Evolutionary conservation across 2,329 filamentous ascomycete genomes (phyloP), one percentile per base, ranked within the genome.

Genomic region (Hymenotorrendiella dingleyae): DNA sequence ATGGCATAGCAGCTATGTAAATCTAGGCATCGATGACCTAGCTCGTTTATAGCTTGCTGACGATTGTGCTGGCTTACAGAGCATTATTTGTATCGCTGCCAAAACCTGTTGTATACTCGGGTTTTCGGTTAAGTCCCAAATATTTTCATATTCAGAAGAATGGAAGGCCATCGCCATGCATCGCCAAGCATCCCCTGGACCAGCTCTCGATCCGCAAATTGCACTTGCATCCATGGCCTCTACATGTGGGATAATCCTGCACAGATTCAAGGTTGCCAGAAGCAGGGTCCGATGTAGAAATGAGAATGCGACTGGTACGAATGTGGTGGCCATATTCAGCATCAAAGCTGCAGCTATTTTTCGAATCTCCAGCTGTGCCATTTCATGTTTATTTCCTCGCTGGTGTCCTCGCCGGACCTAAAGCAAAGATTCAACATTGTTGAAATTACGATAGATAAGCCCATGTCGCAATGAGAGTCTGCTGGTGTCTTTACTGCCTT

Each of bases 361-460:
- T 55, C 9, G 45, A 46, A 42, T 54, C 60, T 56, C 60, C 62
- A 6, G 45, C 44, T 16, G 47, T 40, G 24, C 45, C 42, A 27
- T 40, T 40, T 22, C 47, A 40, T 39, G 57, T 49, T 34, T n/a
- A n/a, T n/a, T n/a, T n/a, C n/a, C n/a, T n/a, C n/a, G n/a, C n/a
- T n/a, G n/a, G n/a, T n/a, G n/a, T n/a, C n/a, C n/a, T n/a, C n/a
- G n/a, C n/a, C n/a, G n/a, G n/a, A n/a, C n/a, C n/a, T n/a, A n/a
- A n/a, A n/a, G n/a, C n/a, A n/a, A n/a, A n/a, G n/a, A n/a, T n/a
- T n/a, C n/a, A n/a, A n/a, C n/a, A n/a, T n/a, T n/a, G n/a, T n/a
- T n/a, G n/a, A n/a, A n/a, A n/a, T n/a, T n/a, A n/a, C 11, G 57
- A 59, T 38, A 62, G 53, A 36, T 62, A 62, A 3, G 59, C 62